Base-by-base conservation (phyloP, 441 rosid species). In the Aleurites moluccanus region DNA sequence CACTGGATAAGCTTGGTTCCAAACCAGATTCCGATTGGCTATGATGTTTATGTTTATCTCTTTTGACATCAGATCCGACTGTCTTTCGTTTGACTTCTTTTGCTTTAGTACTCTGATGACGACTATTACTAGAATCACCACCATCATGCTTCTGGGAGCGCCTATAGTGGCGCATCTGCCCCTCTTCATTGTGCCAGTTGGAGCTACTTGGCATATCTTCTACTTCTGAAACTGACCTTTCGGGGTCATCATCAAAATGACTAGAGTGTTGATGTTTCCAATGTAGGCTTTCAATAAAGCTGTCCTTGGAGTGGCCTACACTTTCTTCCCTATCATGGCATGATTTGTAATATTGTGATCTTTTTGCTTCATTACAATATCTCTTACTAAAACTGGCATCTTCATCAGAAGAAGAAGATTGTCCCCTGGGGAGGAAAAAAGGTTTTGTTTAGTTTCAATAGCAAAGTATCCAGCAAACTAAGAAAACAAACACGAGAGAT, bases 221-320 rank as follows among this genome's bases (percentile, higher is more conserved):
- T 18, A 76, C 84, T 64, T 81, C 85, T 15, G 88, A 83, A 75
- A 75, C 81, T 63, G 84, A 84, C 68, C 80, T 78, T 73, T 82
- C 81, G 20, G 62, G 73, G 66, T 73, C 79, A 45, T 77, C 72
- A 45, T 77, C 66, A 38, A 52, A 13, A 62, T 60, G 14, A 66
- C n/a, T 38, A 59, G 63, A 49, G 42, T 2, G 72, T 47, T 30
- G 27, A 75, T 63, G 73, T 72, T 78, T 75, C 74, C 44, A 5
- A 28, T 62, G 69, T 6, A 80, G 59, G 55, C 75, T 72, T 63
- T 64, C 75, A n/a, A 64, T 60, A 63, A 74, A 78, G 82, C 82
- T 78, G 56, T 77, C 83, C 49, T 69, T 77, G 45, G 80, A 81
- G 72, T 47, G 69, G 79, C 73, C 69, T 52, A 25, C 68, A 77